Percentiles rank a stretch among this genome's conserved stretches.
phyloP scores from a whole-genome alignment of 139 green algal species.

The Chlamydomonas sp. region DNA sequence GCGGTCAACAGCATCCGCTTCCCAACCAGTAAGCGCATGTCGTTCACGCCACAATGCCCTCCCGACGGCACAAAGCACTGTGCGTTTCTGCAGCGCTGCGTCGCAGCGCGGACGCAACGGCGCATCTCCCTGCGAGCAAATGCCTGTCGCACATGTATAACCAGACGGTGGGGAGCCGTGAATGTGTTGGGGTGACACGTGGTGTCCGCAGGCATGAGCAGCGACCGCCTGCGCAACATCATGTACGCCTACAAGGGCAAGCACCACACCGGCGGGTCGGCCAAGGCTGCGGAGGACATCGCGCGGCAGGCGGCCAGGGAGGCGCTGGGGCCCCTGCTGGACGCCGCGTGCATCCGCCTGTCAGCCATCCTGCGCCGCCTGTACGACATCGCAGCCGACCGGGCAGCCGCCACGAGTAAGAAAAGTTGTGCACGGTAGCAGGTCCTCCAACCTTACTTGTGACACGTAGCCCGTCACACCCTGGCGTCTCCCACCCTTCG shows the following conservation, averaged over 20 bases:
- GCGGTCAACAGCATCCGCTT: constrained; percentile 67
- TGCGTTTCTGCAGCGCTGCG: too few species aligned
- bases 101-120: too few species aligned
- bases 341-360: constrained; percentile 80
- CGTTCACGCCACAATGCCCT: background rate
- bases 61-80: too few species aligned
- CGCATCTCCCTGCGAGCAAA: too few species aligned
- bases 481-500: too few species aligned
- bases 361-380: constrained; percentile 71
- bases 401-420: constrained; percentile 30
- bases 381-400: constrained; percentile 80
- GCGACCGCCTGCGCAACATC: constrained; percentile 88
- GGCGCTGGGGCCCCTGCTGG: constrained; percentile 84
- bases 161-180: background rate
- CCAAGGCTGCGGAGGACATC: constrained; percentile 84
- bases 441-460: too few species aligned
- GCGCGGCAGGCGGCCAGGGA: constrained; percentile 74
- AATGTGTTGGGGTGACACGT: background rate
- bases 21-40: constrained; percentile 67
- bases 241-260: constrained; percentile 83
- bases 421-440: background rate
- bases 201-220: constrained; percentile 61
- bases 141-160: background rate
- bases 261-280: constrained; percentile 53
- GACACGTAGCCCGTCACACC: too few species aligned